Evolutionary conservation across 495 filamentous ascomycete genomes (phyloP), one percentile per base, ranked within the genome.

Genomic region (Hypoxylon intermedium): DNA sequence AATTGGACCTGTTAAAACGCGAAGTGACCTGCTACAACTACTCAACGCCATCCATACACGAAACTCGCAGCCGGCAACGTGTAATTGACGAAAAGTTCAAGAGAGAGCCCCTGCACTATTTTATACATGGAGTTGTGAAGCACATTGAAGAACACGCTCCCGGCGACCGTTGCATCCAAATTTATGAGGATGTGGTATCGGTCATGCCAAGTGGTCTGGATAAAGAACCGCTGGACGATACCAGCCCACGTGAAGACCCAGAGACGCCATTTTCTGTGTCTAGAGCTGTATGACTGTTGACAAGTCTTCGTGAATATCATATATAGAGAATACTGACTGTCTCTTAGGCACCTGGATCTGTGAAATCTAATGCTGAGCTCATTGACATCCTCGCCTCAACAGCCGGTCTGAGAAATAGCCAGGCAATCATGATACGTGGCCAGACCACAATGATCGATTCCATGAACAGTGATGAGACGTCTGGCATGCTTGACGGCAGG

Each of bases 301-400:
- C 15, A 28, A 24, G 11, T 2, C 15, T 13, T 33, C 7, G 31
- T 18, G 0, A 3, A 16, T 3, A 16, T 2, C 16, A 11, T 5
- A 15, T 11, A 2, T 13, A 0, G 12, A 0, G 12, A 37, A 12
- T 23, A 13, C 41, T 60, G 50, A 60, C 41, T 53, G 12, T 13
- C 6, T 9, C 0, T n/a, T 46, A 60, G 57, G 41, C 43, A 5
- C 47, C 49, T 2, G 9, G 18, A n/a, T 41, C 34, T 28, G 7
- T 28, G 6, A 60, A 60, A 24, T 53, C 58, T 12, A 60, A 60
- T 28, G 58, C 49, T 24, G 23, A 60, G 20, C n/a, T 60, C 18
- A 60, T 60, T 20, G 58, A 60, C 21, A 9, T n/a, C 13, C 49
- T 60, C 9, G 48, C 34, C 12, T 42, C 50, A 4, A 23, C 42